These are phyloP conservation scores for Starmerella apis DNA, from an alignment of 805 yeast species.

Conservation along the genomic window DNA sequence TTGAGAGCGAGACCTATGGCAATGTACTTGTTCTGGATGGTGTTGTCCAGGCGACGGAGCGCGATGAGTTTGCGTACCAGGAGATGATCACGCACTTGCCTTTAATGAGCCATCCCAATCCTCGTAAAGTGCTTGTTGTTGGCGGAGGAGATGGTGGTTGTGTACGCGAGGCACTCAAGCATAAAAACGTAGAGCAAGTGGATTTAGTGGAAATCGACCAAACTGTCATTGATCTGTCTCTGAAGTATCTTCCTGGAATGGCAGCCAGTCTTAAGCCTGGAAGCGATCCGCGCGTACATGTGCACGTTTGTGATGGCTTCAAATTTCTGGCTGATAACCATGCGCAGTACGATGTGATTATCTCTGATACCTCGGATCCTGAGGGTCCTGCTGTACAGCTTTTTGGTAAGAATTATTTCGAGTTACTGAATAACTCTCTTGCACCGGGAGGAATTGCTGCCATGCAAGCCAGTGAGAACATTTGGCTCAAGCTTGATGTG, in stretches of 20 bases:
- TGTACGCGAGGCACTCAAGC: conserved; percentile 75
- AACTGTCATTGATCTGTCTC: conserved; percentile 61
- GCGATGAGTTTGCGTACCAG: conserved; percentile 90
- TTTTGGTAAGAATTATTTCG: conserved; percentile 68
- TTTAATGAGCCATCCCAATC: conserved; percentile 61
- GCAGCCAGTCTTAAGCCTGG: conserved; percentile 40
- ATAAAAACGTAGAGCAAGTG: conserved; percentile 47
- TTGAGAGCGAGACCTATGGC: conserved; percentile 65
- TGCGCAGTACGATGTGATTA: conserved; percentile 65
- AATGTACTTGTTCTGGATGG: conserved; percentile 86
- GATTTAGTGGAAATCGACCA: conserved; percentile 85
- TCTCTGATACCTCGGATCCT: conserved; percentile 89
- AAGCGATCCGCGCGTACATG: conserved; percentile 52
- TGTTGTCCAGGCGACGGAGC: conserved; percentile 79
- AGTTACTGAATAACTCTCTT: conserved; percentile 53
- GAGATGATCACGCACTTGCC: conserved; percentile 84
- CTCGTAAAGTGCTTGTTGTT: conserved; percentile 68
- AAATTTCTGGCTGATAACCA: conserved; percentile 46
- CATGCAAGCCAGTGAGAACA: conserved; percentile 73
- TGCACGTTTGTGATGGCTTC: conserved; percentile 75
- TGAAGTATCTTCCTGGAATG: conserved; percentile 68
- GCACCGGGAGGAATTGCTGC: conserved; percentile 58
- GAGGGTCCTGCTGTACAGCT: conserved; percentile 92
- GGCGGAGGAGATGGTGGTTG: conserved; percentile 99
- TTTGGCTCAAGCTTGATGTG: conserved; percentile 83